Percentiles rank a stretch among this genome's conserved stretches.
Evolutionary conservation across 2,329 filamentous ascomycete species (phyloP).

Genomic region (Hypoxylon sp.): DNA sequence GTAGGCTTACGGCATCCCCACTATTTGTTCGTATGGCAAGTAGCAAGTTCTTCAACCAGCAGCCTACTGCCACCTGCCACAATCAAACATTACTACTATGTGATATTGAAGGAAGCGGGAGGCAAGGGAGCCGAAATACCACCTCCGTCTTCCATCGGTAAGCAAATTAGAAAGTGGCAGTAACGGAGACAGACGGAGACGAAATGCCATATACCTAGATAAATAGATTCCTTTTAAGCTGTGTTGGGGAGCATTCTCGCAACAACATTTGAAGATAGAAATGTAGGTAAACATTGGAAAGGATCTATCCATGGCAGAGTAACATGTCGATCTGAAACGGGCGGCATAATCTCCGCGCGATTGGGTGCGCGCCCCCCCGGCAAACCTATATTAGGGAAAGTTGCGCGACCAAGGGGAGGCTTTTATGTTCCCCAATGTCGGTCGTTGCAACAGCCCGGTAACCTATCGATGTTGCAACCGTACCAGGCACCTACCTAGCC

Average conservation of each 20-base stretch:
- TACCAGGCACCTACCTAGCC: not conserved
- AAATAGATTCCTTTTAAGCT: not conserved
- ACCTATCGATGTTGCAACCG: not conserved
- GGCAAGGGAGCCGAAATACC: not conserved
- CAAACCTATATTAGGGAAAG: not conserved
- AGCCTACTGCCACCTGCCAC: not conserved
- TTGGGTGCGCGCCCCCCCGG: not conserved
- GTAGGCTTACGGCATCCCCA: not conserved
- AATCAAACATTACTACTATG: not conserved
- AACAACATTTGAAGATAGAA: not conserved
- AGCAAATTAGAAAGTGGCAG: not conserved
- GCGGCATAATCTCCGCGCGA: not conserved
- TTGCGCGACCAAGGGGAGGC: not conserved
- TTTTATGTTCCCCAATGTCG: not conserved
- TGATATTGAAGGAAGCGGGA: not conserved
- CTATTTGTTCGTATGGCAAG: not conserved
- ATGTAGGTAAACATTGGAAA: not conserved
- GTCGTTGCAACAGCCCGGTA: not conserved
- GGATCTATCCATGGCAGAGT: not conserved
- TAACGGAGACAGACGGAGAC: not conserved
- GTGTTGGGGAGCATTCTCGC: not conserved
- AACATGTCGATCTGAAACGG: constrained; percentile 2
- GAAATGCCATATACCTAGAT: not conserved
- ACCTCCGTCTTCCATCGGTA: not conserved
- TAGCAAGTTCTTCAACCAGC: not conserved